Conservation (phyloP, 2,329 filamentous ascomycete genomes). For the Cryphonectria radicalis region DNA sequence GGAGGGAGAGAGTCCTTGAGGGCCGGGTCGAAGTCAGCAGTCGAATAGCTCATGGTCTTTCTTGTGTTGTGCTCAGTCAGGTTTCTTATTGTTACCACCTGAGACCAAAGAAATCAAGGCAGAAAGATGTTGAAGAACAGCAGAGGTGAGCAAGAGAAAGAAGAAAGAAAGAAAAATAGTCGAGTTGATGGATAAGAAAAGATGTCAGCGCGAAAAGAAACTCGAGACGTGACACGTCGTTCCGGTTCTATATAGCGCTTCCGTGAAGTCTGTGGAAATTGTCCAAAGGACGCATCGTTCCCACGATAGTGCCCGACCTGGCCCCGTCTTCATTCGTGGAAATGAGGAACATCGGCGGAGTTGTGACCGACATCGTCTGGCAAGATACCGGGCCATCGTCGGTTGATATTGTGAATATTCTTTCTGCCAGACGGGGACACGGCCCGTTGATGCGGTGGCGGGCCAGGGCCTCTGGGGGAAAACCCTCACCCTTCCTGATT, state of each 20-base stretch:
- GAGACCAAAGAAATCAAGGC: background rate
- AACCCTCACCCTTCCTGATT: background rate
- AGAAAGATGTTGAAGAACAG: background rate
- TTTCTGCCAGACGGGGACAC: conserved; percentile 9
- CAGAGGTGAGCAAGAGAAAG: background rate
- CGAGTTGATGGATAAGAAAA: background rate
- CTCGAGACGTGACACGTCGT: background rate
- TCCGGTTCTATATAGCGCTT: background rate
- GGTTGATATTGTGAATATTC: background rate
- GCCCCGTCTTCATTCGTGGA: conserved; percentile 24
- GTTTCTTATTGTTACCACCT: background rate
- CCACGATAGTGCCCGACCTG: background rate
- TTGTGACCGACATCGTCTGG: conserved; percentile 20
- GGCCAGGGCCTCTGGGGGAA: background rate
- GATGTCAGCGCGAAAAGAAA: background rate
- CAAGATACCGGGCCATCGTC: conserved; percentile 12
- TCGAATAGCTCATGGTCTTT: conserved; percentile 29
- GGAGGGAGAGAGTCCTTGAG: conserved; percentile 38
- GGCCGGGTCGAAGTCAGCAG: conserved; percentile 34
- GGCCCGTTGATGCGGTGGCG: conserved; percentile 21
- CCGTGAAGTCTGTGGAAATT: background rate
- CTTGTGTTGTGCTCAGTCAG: background rate
- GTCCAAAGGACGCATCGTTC: background rate
- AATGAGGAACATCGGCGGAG: conserved; percentile 19
- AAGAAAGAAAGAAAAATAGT: no score